Base-by-base conservation (phyloP, 305 asterid species). In the Fraxinus xanthoxyloides region DNA sequence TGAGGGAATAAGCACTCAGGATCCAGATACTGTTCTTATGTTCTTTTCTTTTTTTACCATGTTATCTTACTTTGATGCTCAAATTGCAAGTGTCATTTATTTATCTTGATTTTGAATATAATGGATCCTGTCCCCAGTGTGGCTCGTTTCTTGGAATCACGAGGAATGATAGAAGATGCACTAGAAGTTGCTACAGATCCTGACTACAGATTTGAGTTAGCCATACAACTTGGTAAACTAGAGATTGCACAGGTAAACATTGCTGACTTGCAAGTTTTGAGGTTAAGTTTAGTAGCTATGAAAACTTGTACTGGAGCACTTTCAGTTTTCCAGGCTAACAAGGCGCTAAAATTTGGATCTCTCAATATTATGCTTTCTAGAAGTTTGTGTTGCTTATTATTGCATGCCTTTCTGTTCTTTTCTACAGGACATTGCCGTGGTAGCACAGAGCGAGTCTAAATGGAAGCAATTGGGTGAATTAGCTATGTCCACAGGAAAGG, bases 381-480 rank as follows among this genome's bases (percentile, higher is more conserved):
- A 43, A 69, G 7, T 19, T 56, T 72, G 36, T 3, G 35, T 24
- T 24, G n/a, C 87, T 88, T 28, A 87, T 72, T 72, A 10, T 81
- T 74, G 61, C 77, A 65, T 21, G 75, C 61, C 75, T 79, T 48
- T 56, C 28, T 83, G 51, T 80, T 83, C 15, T 84, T 82, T 63
- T 83, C 51, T 77, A 80, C 88, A 97, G 99, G 98, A 92, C 87
- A 97, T 97, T 81, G 99, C 98, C 12, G 34, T 85, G 54, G 89
- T 86, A 65, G 98, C 95, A 65, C 92, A 90, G 80, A 97, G 96
- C 35, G 98, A 94, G 85, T 86, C 94, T 75, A 97, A 97, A 85
- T 97, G 99, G 99, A 97, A 91, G 90, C 99, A 97, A 85, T 84
- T 97, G 96, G 99, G 99, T 75, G 99, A 93, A 88, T 91, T 97